A percentile compares a stretch with the other conserved stretches of the same genome.
Evolutionary conservation across 2,329 filamentous ascomycete genomes (phyloP).

Genomic region (Salinomyces thailandicus): DNA sequence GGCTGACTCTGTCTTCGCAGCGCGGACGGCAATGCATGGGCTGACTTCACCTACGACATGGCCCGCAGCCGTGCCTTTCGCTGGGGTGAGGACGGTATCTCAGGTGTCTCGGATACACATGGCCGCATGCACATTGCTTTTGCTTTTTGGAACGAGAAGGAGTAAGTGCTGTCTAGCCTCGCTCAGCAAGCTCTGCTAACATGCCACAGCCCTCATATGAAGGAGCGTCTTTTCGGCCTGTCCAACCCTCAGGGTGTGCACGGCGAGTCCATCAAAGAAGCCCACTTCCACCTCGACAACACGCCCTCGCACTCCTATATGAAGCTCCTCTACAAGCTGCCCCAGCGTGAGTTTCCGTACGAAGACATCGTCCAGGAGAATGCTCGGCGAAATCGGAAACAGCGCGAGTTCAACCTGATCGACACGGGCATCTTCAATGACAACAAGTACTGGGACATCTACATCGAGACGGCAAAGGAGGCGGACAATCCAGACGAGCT

Average conservation of each 20-base stretch:
- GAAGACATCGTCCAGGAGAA: constrained; percentile 79
- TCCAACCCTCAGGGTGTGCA: constrained; percentile 97
- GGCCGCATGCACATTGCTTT: constrained; percentile 88
- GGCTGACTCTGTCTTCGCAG: constrained; percentile 35
- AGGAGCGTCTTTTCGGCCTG: constrained; percentile 87
- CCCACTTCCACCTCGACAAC: constrained; percentile 93
- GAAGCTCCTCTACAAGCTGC: constrained; percentile 98
- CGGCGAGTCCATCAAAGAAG: constrained; percentile 93
- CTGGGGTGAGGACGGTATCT: constrained; percentile 96
- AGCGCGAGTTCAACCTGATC: constrained; percentile 82
- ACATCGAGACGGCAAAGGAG: constrained; percentile 93
- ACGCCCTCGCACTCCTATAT: constrained; percentile 93
- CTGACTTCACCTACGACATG: constrained; percentile 89
- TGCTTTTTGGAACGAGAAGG: constrained; percentile 95
- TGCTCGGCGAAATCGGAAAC: constrained; percentile 58
- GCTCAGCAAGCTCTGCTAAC: constrained; percentile 29
- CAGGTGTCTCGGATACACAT: constrained; percentile 88
- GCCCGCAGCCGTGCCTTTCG: constrained; percentile 79
- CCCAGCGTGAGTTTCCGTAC: constrained; percentile 85
- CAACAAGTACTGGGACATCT: constrained; percentile 90
- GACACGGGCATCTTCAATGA: constrained; percentile 85
- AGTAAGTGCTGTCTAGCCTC: constrained; percentile 45
- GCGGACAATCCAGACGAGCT: constrained; percentile 83
- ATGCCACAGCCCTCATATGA: constrained; percentile 64
- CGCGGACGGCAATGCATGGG: constrained; percentile 86